Percentiles rank a stretch among this genome's conserved stretches.
Evolutionary conservation across 108 stramenopile species (phyloP).

Genomic region (Pseudonitzschia delicatissima): DNA sequence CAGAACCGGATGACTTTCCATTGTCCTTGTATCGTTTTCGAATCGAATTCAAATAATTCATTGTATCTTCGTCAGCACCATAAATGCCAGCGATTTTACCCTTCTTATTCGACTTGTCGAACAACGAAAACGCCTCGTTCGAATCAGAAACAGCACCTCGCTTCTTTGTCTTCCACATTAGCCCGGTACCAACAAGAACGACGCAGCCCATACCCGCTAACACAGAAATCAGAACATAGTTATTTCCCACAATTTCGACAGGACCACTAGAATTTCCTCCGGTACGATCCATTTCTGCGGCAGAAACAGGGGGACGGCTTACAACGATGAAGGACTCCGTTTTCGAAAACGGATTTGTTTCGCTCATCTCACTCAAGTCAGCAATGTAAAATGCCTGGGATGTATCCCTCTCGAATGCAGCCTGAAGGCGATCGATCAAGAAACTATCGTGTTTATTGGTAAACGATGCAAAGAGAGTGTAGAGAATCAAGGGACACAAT

Average conservation of each 20-base stretch:
- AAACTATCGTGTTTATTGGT: neutral
- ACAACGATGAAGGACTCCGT: slow-evolving; percentile 9
- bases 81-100: neutral
- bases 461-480: no score
- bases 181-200: slow-evolving; percentile 1
- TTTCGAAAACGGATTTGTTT: slow-evolving; percentile 23
- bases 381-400: slow-evolving; percentile 7
- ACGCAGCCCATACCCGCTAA: slow-evolving; percentile 9
- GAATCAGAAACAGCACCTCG: neutral
- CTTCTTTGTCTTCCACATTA: slow-evolving; percentile 1
- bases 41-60: slow-evolving; percentile 13
- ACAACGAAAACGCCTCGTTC: neutral
- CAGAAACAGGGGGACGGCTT: slow-evolving; percentile 11
- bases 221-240: neutral
- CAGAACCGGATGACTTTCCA: neutral
- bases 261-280: neutral
- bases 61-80: slow-evolving; percentile 7
- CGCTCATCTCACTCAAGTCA: slow-evolving; percentile 17
- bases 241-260: neutral
- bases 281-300: neutral
- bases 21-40: slow-evolving; percentile 12
- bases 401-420: slow-evolving; percentile 4
- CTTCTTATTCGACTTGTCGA: slow-evolving; percentile 1
- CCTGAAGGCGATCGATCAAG: slow-evolving; percentile 8
- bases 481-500: no score